These are phyloP conservation scores for Macadamia integrifolia DNA, from an alignment of 164 flowering plant genomes.

Conservation along the genomic window DNA sequence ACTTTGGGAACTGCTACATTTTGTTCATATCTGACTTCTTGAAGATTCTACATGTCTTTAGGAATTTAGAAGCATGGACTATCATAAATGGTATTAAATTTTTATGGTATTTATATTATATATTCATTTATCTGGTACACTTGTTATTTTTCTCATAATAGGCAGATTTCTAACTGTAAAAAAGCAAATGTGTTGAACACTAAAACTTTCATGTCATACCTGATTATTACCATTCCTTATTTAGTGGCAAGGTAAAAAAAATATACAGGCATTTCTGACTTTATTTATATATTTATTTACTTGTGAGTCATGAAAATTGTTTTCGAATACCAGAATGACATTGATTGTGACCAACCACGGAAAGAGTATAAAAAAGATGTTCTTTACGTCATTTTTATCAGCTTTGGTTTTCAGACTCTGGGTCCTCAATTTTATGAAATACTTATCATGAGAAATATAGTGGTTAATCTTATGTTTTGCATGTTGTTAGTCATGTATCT, in stretches of 20 bases:
- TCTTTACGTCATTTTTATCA: not conserved
- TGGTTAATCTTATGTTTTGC: not conserved
- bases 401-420: not conserved
- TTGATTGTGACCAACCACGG: not conserved
- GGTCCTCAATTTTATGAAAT: no score
- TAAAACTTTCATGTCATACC: no score
- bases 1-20: not conserved
- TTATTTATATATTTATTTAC: no score
- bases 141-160: not conserved
- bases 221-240: not conserved
- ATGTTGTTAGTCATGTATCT: not conserved
- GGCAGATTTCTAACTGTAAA: no score
- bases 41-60: not conserved
- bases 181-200: no score
- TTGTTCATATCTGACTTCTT: not conserved
- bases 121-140: not conserved
- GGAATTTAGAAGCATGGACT: not conserved
- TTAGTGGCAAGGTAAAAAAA: not conserved
- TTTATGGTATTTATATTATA: not conserved
- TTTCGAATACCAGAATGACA: not conserved
- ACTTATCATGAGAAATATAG: no score
- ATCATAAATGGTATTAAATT: not conserved
- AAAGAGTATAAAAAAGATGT: not conserved
- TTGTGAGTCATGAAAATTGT: not conserved
- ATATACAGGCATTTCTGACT: not conserved